A percentile compares a stretch with the other conserved stretches of the same genome.
Evolutionary conservation across 2,329 filamentous ascomycete genomes (phyloP).

Genomic region (Neonectria faginata): DNA sequence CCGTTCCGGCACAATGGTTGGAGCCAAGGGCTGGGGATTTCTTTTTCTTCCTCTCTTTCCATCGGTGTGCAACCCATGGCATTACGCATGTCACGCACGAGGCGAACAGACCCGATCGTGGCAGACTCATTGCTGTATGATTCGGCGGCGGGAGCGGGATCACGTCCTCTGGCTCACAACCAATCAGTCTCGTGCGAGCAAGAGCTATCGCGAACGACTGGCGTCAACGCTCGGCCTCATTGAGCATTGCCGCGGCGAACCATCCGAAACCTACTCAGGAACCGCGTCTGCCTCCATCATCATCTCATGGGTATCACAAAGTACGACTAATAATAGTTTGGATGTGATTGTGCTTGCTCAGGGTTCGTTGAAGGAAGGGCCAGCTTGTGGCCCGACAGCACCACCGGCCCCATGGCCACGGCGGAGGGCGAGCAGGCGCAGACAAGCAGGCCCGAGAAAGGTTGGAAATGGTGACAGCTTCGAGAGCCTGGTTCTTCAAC

Average conservation of each 20-base stretch:
- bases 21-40: conserved; percentile 25
- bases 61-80: conserved; percentile 37
- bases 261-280: conserved; percentile 16
- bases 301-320: background rate
- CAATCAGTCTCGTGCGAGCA: conserved; percentile 11
- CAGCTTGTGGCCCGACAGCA: conserved; percentile 10
- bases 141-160: conserved; percentile 26
- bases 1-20: conserved; percentile 44
- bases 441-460: conserved; percentile 26
- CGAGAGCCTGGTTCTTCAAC: conserved; percentile 21
- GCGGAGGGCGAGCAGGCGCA: conserved; percentile 10
- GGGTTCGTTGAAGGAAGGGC: conserved; percentile 1
- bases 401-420: conserved; percentile 1
- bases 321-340: background rate
- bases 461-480: conserved; percentile 24
- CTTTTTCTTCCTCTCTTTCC: background rate
- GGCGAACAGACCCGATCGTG: conserved; percentile 35
- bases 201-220: conserved; percentile 10
- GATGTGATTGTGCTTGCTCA: background rate
- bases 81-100: conserved; percentile 43
- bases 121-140: conserved; percentile 24
- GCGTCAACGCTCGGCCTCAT: conserved; percentile 28
- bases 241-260: conserved; percentile 39
- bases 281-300: conserved; percentile 3
- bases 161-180: conserved; percentile 15